A percentile compares a stretch with the other conserved stretches of the same genome.
phyloP scores from a whole-genome alignment of 306 rosid species.

The Chamaecrista fasciculata region DNA sequence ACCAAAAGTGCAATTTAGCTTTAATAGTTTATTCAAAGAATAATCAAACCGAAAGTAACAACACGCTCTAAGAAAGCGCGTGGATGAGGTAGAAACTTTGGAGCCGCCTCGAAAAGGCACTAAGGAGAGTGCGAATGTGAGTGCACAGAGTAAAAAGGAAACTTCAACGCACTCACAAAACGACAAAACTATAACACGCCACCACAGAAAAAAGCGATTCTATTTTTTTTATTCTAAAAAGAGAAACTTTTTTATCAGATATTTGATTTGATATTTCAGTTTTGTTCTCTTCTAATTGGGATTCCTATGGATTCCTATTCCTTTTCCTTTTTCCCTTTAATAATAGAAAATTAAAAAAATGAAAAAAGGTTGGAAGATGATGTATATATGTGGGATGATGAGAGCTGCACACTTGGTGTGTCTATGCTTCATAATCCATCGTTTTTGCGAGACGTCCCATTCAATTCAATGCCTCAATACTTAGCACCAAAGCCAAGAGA shows the following conservation, averaged over 20 bases:
- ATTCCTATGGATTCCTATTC: background rate
- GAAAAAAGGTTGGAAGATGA: constrained; percentile 28
- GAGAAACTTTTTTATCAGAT: background rate
- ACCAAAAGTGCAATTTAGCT: too few relatives aligned
- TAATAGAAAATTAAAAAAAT: background rate
- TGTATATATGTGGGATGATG: constrained; percentile 29
- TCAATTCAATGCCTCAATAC: background rate
- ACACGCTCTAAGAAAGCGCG: background rate
- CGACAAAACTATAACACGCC: constrained; percentile 10
- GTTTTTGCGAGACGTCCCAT: constrained; percentile 19
- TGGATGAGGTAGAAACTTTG: background rate
- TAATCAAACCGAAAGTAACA: background rate
- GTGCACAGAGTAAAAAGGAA: background rate
- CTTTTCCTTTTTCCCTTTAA: too few relatives aligned
- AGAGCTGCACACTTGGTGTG: constrained; percentile 35
- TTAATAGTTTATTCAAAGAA: background rate
- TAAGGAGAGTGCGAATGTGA: constrained; percentile 7
- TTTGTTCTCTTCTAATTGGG: background rate
- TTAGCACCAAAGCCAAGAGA: constrained; percentile 32
- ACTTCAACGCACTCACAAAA: background rate
- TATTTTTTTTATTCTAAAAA: background rate
- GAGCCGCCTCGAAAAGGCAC: background rate
- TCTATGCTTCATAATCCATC: constrained; percentile 32
- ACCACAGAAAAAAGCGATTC: background rate
- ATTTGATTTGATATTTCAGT: too few relatives aligned